Base-by-base conservation (phyloP, 106 monocot species). In the Narthecium ossifragum region DNA sequence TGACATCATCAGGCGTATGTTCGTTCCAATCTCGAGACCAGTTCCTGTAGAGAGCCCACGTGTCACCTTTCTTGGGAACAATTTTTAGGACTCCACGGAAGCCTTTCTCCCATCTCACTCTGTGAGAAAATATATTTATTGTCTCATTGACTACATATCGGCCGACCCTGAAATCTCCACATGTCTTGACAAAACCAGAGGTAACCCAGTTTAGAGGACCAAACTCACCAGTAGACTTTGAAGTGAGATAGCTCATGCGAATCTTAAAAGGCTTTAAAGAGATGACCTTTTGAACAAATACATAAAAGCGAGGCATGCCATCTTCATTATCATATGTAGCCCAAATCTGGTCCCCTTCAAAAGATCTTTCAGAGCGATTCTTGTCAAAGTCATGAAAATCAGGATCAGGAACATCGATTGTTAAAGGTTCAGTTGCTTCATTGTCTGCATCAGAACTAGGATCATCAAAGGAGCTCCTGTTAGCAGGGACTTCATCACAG, bases 321-420 rank as follows among this genome's bases (percentile, higher is more conserved):
- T 86, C 85, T 68, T 80, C 80, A 63, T 74, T 55, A 58, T 86
- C 85, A 71, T 86, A 86, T 30, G 71, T 75, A 58, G 80, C 80
- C 85, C 85, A 86, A 51, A 86, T 58, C 53, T 86, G 69, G 55
- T 81, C 80, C 26, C 61, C 50, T 14, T 53, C 54, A 62, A 80
- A 77, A 32, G 76, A 53, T 57, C 34, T 36, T 63, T 86, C 80
- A 23, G 73, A 61, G 26, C 85, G 85, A 61, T 81, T 71, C 43
- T 56, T 70, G 68, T 86, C 85, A 69, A 85, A 86, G 65, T 80
- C 85, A 72, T 80, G 64, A 58, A 86, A 86, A 39, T 86, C 80
- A 8, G 80, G 64, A 63, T 85, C 85, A 57, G 85, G 80, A 47
- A 86, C 86, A 71, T 79, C 69, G 68, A 85, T 79, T 28, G 63